A percentile compares a stretch with the other conserved stretches of the same genome.
Conservation (phyloP, 139 green algal genomes). For the Dunaliella primolecta region DNA sequence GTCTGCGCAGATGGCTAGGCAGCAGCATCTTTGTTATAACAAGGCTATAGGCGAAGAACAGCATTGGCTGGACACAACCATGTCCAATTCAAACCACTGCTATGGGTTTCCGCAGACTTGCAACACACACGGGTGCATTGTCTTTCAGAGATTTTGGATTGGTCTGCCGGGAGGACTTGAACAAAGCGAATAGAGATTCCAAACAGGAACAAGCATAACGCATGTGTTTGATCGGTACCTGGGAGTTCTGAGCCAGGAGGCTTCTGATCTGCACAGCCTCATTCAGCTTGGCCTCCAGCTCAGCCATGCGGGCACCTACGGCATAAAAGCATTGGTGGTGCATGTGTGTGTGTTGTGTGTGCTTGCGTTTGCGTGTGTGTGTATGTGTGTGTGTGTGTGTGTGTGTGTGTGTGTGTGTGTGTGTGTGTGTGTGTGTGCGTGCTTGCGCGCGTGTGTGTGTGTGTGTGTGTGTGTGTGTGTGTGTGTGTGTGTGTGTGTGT, state of each 20-base stretch:
- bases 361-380: background rate
- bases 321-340: background rate
- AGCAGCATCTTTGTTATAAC: no score
- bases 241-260: slow-evolving; percentile 77
- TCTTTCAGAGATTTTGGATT: no score
- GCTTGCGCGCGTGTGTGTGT: background rate
- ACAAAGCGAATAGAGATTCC: no score
- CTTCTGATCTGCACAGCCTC: slow-evolving; percentile 80
- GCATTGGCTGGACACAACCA: no score
- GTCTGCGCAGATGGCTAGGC: no score
- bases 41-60: no score
- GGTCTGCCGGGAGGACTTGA: no score
- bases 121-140: no score
- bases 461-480: background rate
- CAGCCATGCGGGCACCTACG: background rate
- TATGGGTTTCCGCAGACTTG: no score
- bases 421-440: background rate
- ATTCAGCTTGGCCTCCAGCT: slow-evolving; percentile 16
- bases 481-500: background rate
- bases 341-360: background rate
- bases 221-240: no score
- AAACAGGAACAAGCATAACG: no score
- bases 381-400: background rate
- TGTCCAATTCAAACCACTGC: no score
- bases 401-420: background rate